Percentiles rank a stretch among this genome's conserved stretches.
These are phyloP conservation scores for Neoboletus magnificus DNA, from an alignment of 768 basidiomycete species.

Conservation along the genomic window DNA sequence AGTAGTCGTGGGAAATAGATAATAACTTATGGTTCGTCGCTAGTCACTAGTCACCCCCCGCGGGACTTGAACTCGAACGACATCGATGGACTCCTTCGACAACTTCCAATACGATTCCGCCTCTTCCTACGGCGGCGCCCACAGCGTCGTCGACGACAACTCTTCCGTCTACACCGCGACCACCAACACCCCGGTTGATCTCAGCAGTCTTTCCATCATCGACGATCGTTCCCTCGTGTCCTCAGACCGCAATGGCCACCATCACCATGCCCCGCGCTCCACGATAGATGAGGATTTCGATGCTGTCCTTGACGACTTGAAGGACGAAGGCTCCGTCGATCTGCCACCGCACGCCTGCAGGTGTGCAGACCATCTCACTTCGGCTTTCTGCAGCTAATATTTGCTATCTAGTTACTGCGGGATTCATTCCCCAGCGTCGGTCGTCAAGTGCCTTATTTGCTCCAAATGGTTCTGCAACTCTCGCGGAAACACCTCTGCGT, in stretches of 20 bases:
- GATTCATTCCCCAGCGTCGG: constrained; percentile 94
- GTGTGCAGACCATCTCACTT: constrained; percentile 40
- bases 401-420: constrained; percentile 79
- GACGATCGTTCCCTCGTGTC: constrained; percentile 53
- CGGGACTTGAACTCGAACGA: constrained; percentile 16
- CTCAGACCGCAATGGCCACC: constrained; percentile 39
- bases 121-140: constrained; percentile 69
- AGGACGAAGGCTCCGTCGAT: constrained; percentile 75
- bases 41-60: no score
- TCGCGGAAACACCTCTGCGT: constrained; percentile 94
- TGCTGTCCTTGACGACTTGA: constrained; percentile 83
- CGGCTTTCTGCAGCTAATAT: constrained; percentile 6
- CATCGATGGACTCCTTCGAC: constrained; percentile 74
- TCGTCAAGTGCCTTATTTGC: constrained; percentile 92
- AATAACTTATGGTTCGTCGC: constrained; percentile 2
- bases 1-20: constrained; percentile 27
- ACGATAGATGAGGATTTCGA: constrained; percentile 82
- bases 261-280: constrained; percentile 33
- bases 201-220: constrained; percentile 64
- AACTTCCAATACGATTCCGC: constrained; percentile 84
- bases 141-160: constrained; percentile 72
- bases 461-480: constrained; percentile 99
- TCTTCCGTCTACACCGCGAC: constrained; percentile 78
- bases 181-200: constrained; percentile 59
- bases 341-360: constrained; percentile 94